Conservation (phyloP, 768 basidiomycete genomes). For the Auriculariales sp. region DNA sequence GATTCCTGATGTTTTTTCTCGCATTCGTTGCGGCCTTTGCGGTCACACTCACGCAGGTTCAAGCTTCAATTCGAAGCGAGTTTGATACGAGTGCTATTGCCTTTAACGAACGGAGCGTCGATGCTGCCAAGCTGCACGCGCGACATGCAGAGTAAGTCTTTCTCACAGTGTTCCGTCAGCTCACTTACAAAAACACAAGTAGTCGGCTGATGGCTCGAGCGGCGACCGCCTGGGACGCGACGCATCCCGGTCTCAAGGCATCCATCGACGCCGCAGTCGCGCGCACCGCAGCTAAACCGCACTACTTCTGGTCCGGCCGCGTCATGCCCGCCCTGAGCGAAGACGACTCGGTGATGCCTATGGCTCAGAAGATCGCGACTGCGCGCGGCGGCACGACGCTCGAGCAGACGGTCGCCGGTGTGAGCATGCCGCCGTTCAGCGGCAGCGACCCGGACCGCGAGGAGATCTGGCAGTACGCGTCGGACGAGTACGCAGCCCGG, state of each 20-base stretch:
- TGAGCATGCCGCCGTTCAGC: not conserved
- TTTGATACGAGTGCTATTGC: too few species aligned
- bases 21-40: too few species aligned
- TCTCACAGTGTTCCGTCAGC: too few species aligned
- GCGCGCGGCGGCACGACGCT: not conserved
- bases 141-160: too few species aligned
- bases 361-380: not conserved
- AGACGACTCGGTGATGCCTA: not conserved
- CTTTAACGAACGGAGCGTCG: too few species aligned
- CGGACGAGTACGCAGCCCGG: not conserved
- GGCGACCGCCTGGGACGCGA: not conserved
- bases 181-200: too few species aligned
- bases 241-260: not conserved
- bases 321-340: not conserved
- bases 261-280: not conserved
- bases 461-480: constrained; percentile 1
- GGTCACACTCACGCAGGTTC: too few species aligned
- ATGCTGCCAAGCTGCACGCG: too few species aligned
- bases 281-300: not conserved
- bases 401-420: not conserved
- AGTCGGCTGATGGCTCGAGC: too few species aligned
- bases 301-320: constrained; percentile 1
- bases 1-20: too few species aligned
- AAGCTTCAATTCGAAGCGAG: too few species aligned
- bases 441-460: not conserved